phyloP scores from a whole-genome alignment of 1,139 yeast species.

The Nadsonia starkeyi-henricii region DNA sequence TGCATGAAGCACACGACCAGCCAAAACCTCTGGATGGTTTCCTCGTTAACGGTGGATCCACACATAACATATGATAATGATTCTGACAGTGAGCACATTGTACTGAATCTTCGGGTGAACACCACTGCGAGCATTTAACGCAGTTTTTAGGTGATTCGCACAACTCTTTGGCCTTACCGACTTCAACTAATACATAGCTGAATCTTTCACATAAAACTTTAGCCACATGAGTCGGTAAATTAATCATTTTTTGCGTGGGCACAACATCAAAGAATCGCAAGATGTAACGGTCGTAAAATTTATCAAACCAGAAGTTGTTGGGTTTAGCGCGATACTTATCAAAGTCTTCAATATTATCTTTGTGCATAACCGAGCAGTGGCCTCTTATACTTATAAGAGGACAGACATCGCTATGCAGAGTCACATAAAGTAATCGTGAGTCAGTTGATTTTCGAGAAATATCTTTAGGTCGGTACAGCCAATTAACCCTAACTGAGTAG shows the following conservation, averaged over 20 bases:
- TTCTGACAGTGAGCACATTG: conserved; percentile 65
- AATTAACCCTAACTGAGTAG: conserved; percentile 59
- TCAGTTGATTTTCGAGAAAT: conserved; percentile 55
- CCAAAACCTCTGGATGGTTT: conserved; percentile 84
- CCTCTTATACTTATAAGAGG: conserved; percentile 73
- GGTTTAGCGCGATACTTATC: conserved; percentile 46
- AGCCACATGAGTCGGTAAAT: conserved; percentile 47
- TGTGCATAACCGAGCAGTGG: conserved; percentile 52
- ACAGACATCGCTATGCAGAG: conserved; percentile 78
- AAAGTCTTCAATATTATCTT: conserved; percentile 45
- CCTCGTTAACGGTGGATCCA: conserved; percentile 68
- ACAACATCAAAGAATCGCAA: conserved; percentile 69
- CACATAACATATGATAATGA: conserved; percentile 67
- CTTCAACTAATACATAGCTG: conserved; percentile 63
- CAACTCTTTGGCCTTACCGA: conserved; percentile 52
- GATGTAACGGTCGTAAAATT: conserved; percentile 78
- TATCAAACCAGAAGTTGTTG: conserved; percentile 71
- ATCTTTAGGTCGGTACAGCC: conserved; percentile 88
- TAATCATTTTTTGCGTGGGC: conserved; percentile 41
- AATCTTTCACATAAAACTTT: conserved; percentile 54
- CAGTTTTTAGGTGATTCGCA: conserved; percentile 56
- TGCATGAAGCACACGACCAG: conserved; percentile 84
- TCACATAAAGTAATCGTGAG: conserved; percentile 64
- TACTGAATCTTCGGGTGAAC: conserved; percentile 61
- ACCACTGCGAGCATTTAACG: conserved; percentile 73